Base-by-base conservation (phyloP, 2,329 filamentous ascomycete genomes). In the Colletotrichum eleusines region DNA sequence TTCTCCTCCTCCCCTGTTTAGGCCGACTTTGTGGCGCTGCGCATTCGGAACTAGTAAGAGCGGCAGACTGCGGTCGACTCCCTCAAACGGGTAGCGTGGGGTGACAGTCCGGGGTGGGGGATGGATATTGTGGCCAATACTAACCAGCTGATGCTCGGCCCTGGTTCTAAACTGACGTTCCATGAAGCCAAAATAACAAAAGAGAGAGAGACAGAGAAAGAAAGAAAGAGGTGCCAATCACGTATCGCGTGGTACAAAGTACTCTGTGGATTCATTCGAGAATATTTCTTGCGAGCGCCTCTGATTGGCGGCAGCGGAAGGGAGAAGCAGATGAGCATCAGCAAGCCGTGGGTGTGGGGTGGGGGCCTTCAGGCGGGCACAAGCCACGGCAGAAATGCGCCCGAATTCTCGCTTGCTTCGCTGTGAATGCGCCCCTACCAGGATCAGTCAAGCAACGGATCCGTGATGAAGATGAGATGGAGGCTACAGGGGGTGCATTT, bases 401-500 rank as follows among this genome's bases (percentile, higher is more conserved):
- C 68, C 58, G 53, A 71, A 71, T 71, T 68, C 58, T 70, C 66
- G 61, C 60, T 64, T 50, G 60, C 50, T 66, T 51, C 28, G 54
- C 18, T 31, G 48, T 72, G 60, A 54, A 55, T 61, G 60, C 23
- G 6, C 48, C 64, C 61, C 60, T 31, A 23, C 20, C 9, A 16
- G 50, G 61, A 61, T 72, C 66, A 70, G 61, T 61, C 69, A 42
- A 72, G 69, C 60, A 72, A 70, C 66, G 51, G 66, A 70, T 70
- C 66, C 66, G 69, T 61, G 60, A 66, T 57, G 54, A 69, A 44
- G 35, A 59, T 46, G n/a, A 38, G 57, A 65, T 50, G 44, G 60
- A 69, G 64, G 38, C 63, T 62, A 35, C 57, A 61, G 40, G 42
- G 44, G 35, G 44, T 46, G 50, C 57, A 51, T 23, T 57, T 62